Percentiles rank a stretch among this genome's conserved stretches.
phyloP scores from a whole-genome alignment of 257 asterid species.

The Cordia subcordata region DNA sequence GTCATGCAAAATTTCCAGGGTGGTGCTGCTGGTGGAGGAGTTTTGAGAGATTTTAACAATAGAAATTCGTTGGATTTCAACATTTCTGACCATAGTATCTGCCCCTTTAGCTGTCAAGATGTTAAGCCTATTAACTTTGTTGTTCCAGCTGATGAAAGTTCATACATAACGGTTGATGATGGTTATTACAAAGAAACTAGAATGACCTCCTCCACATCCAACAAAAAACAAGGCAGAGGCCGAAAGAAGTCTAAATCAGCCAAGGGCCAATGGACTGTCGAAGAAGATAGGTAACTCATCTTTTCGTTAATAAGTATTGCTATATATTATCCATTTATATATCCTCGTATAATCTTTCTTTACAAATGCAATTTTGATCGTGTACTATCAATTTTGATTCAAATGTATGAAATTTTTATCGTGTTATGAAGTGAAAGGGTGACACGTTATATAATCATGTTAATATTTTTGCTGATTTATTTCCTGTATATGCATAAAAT shows the following conservation, averaged over 20 bases:
- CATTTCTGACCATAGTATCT: slow-evolving; percentile 5
- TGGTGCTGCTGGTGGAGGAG: slow-evolving; percentile 31
- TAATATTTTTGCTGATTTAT: not conserved
- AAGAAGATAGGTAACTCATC: slow-evolving; percentile 63
- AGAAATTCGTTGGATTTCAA: slow-evolving; percentile 24
- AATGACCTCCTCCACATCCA: slow-evolving; percentile 12
- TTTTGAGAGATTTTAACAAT: slow-evolving; percentile 20
- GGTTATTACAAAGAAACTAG: slow-evolving; percentile 13
- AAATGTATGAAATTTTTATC: too few species aligned
- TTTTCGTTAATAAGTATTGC: too few species aligned
- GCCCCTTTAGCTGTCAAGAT: not conserved
- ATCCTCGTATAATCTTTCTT: not conserved
- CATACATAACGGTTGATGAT: slow-evolving; percentile 47
- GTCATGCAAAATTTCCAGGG: slow-evolving; percentile 17
- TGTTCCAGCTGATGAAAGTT: slow-evolving; percentile 48
- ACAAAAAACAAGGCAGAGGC: slow-evolving; percentile 20
- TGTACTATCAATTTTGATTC: not conserved
- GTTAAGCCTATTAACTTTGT: slow-evolving; percentile 25
- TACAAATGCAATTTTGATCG: not conserved
- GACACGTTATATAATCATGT: too few species aligned
- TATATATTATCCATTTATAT: too few species aligned
- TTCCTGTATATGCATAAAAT: not conserved
- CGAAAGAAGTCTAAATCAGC: slow-evolving; percentile 44
- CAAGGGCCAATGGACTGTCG: slow-evolving; percentile 89
- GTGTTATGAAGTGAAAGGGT: too few species aligned